These are phyloP conservation scores for Blastomyces silverae DNA, from an alignment of 2,329 filamentous ascomycete species.

Conservation along the genomic window DNA sequence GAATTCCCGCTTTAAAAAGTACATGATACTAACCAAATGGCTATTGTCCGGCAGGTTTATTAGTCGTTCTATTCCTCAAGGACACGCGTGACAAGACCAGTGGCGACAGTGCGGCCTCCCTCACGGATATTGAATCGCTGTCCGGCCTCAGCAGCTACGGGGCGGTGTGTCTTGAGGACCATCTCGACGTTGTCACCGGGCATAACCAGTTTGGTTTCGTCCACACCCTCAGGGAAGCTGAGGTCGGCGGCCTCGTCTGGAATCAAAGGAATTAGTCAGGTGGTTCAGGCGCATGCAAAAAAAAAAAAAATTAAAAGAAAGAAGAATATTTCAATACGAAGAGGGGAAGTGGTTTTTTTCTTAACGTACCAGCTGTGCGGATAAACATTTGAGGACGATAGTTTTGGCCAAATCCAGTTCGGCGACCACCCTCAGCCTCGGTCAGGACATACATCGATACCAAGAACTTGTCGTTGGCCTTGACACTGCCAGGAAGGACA, in stretches of 20 bases:
- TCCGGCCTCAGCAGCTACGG: constrained; percentile 80
- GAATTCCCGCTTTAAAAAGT: constrained; percentile 16
- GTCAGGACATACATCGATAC: constrained; percentile 93
- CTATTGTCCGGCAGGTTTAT: not conserved
- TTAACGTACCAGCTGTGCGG: constrained; percentile 74
- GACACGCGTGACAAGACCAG: constrained; percentile 73
- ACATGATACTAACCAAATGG: constrained; percentile 4
- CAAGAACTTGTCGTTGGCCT: constrained; percentile 85
- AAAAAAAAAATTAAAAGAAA: too few relatives aligned
- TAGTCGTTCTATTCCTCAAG: constrained; percentile 40
- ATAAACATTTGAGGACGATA: constrained; percentile 97
- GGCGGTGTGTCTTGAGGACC: constrained; percentile 76
- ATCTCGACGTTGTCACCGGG: constrained; percentile 99
- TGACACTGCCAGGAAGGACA: constrained; percentile 71
- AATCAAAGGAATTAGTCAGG: constrained; percentile 3
- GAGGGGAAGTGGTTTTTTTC: not conserved
- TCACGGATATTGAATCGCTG: constrained; percentile 98
- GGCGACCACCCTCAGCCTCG: constrained; percentile 96
- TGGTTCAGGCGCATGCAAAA: not conserved
- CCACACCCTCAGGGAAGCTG: constrained; percentile 73
- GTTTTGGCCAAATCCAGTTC: constrained; percentile 92
- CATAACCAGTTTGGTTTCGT: constrained; percentile 79
- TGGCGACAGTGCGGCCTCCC: constrained; percentile 83
- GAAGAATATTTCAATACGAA: constrained; percentile 8
- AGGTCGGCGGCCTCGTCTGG: constrained; percentile 64